Base-by-base conservation (phyloP, 805 yeast species). In the Starmerella potacharoeniae region DNA sequence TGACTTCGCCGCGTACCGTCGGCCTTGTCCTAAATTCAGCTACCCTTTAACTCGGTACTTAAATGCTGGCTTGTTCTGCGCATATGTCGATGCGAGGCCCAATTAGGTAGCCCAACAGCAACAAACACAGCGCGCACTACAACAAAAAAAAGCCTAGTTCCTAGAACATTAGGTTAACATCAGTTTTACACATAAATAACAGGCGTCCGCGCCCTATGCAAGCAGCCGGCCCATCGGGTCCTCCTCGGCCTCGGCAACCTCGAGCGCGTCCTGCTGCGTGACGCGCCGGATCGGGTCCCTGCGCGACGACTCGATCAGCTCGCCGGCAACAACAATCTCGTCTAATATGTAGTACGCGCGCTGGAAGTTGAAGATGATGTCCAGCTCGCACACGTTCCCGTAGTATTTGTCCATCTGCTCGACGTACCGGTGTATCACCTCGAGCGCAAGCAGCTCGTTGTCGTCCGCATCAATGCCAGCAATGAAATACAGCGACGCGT, bases 381-480 rank as follows among this genome's bases (percentile, higher is more conserved):
- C 98, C 64, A 93, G 75, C 68, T 93, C 98, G 71, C 97, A 89
- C 16, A 93, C 98, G 65, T 88, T 91, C 11, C 96, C 97, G 67
- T 87, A 93, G 57, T 89, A 81, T 63, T 85, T 84, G 73, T 93
- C 98, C 96, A 93, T 88, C 60, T 87, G 89, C 69, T 93, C 98
- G 42, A 93, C 98, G 68, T 83, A 93, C 58, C 97, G 76, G 68
- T 93, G 98, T 51, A 93, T 83, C 16, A 85, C 73, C 65, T 93
- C 98, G 55, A 93, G 73, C 1, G 95, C 82, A 53, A 87, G 70
- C 59, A 93, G 75, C 68, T 93, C 98, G 68, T 93, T 93, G 65
- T 86, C 96, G 47, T 79, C 83, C 44, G 78, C 76, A 51, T 85
- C 93, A 31, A 90, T 80, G 0, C 96, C 96, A 40, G 87, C 84